Evolutionary conservation across 2,329 filamentous ascomycete genomes (phyloP).

Genomic region (Zarea fungicola): DNA sequence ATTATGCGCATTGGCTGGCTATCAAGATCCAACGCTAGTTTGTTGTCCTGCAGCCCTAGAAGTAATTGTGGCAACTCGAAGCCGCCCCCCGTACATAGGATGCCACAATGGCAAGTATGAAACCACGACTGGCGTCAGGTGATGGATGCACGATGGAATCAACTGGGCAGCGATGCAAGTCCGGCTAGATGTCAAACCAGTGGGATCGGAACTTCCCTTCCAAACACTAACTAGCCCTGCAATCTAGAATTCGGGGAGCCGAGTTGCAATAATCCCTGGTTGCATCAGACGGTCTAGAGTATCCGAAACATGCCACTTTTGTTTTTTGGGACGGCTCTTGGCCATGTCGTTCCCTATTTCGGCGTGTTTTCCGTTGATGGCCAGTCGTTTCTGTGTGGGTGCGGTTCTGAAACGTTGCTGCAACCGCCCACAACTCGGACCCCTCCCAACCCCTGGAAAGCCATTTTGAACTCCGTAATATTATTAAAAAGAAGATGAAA

Average conservation of each 20-base stretch:
- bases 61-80: not conserved
- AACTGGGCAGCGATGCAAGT: slow-evolving; percentile 2
- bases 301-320: not conserved
- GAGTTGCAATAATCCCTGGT: not conserved
- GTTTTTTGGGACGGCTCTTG: not conserved
- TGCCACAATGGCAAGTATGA: not conserved
- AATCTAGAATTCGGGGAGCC: not conserved
- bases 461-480: not conserved
- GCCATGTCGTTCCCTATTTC: not conserved
- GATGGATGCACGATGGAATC: not conserved
- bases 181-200: not conserved
- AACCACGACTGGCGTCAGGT: not conserved
- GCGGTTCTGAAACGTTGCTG: slow-evolving; percentile 4
- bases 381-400: not conserved
- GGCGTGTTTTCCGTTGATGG: not conserved
- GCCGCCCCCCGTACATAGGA: not conserved
- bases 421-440: not conserved
- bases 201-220: not conserved
- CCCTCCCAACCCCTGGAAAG: not conserved
- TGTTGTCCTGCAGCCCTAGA: too few species aligned
- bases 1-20: too few species aligned
- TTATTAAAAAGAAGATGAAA: not conserved
- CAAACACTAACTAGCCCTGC: too few species aligned
- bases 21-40: too few species aligned
- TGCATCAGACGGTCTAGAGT: not conserved